Evolutionary conservation across 2,329 filamentous ascomycete species (phyloP).

Genomic region (Aureobasidium subglaciale): DNA sequence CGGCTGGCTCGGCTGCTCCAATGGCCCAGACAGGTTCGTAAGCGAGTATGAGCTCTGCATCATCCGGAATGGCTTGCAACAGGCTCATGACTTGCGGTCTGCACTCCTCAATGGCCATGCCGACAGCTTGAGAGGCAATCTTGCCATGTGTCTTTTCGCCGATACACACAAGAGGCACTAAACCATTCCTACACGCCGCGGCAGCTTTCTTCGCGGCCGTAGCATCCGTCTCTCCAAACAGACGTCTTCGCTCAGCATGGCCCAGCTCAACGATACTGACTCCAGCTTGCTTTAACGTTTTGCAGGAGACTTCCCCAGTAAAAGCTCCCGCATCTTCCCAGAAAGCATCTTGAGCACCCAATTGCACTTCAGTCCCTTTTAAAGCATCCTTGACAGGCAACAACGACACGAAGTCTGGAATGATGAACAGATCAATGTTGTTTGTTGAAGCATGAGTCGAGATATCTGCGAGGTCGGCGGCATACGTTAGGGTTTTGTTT

Average conservation of each 20-base stretch:
- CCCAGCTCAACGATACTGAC: constrained; percentile 69
- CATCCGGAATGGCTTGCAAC: constrained; percentile 51
- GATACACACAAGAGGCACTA: constrained; percentile 73
- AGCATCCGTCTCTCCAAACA: constrained; percentile 70
- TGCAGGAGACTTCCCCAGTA: constrained; percentile 70
- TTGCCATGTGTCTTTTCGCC: constrained; percentile 56
- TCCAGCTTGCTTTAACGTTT: constrained; percentile 59
- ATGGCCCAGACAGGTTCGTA: constrained; percentile 91
- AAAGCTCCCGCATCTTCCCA: constrained; percentile 64
- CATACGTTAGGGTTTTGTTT: constrained; percentile 48
- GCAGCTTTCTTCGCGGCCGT: constrained; percentile 61
- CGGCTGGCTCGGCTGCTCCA: constrained; percentile 64
- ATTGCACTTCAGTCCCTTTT: constrained; percentile 45
- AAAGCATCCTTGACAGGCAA: constrained; percentile 46
- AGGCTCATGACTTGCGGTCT: constrained; percentile 58
- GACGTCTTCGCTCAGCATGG: constrained; percentile 67
- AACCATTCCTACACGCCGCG: constrained; percentile 59
- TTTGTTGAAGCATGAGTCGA: constrained; percentile 48
- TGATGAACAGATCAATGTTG: constrained; percentile 64
- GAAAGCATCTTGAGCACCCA: constrained; percentile 72
- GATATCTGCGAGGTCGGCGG: constrained; percentile 36
- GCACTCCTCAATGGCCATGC: constrained; percentile 59
- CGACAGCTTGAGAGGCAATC: constrained; percentile 44
- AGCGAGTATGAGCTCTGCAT: constrained; percentile 66
- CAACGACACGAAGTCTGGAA: constrained; percentile 70